Evolutionary conservation across 1,139 yeast species (phyloP), one percentile per base, ranked within the genome.

Genomic region (Nakaseomyces bracarensis): DNA sequence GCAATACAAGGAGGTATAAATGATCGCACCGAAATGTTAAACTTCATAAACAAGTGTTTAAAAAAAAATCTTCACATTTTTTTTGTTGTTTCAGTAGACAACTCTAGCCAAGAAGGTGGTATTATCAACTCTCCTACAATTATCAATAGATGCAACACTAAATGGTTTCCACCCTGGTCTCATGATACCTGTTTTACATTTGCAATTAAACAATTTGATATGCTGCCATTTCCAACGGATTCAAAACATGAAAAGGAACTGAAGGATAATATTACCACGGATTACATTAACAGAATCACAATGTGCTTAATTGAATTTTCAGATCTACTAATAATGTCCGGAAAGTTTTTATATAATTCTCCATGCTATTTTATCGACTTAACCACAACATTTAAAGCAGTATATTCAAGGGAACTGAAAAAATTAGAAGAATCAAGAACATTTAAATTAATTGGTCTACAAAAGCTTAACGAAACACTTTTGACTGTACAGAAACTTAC

Each of bases 51-150:
- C 0, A 62, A 67, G 21, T 82, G 82, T 50, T 72, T 87, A 8
- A 72, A 89, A 0, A 66, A 67, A 26, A 85, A 87, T 50, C 65
- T 91, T 27, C 97, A 91, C 59, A 89, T 89, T 20, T 75, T 87
- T 0, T 86, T 89, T 55, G 84, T 87, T 0, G 73, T 86, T 52
- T 74, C 77, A 46, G 81, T 80, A 10, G 72, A 80, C 3, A 63
- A 67, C 11, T 9, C 10, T 4, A 61, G 63, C 1, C 54, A 65
- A 1, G 56, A 70, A 0, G 58, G 71, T 2, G 66, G 63, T 18
- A 71, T 79, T 3, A 70, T 82, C 4, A 71, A 89, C 0, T 89
- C 97, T 0, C 95, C 97, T 0, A 97, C 98, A 0, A 65, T 91
- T 30, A 82, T 86, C 63, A 91, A 91, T 56, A 70, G 98, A 55